Evolutionary conservation across 768 basidiomycete genomes (phyloP), one percentile per base, ranked within the genome.

Genomic region (Thelephora ganbajun): DNA sequence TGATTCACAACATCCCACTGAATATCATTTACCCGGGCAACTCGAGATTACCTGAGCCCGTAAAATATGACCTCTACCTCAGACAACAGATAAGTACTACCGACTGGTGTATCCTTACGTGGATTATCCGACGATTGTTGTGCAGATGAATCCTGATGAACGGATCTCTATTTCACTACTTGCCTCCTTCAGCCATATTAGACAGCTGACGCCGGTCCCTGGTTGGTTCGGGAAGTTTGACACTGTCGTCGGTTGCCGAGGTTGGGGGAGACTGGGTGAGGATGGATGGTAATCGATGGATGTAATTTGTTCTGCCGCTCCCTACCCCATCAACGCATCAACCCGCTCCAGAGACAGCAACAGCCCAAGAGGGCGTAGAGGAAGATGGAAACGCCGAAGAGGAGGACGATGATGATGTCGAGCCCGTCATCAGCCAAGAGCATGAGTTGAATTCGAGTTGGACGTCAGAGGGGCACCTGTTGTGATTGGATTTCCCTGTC

Each of bases 31-130:
- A 22, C 72, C 93, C 39, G 81, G 77, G 1, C 85, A 94, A 62
- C 65, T 94, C 45, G 93, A 94, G 63, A 90, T 62, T 97, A 94
- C 66, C 70, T 97, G 54, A 88, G 89, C 55, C 70, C 82, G 48
- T 81, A 96, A 60, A 96, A 94, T 59, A 71, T 97, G 66, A 97
- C 61, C 72, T 84, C 53, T 94, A 74, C 65, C 68, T 97, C 33
- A 73, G 89, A 46, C 73, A 80, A 64, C 70, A 77, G 66, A 89
- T 87, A 56, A 58, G 80, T 69, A 30, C 43, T 50, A n/a, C 53
- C 26, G 26, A 30, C 36, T 13, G 41, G 36, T 16, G 22, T 43
- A 41, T 9, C 18, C 18, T 41, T 9, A n/a, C 39, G 22, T 22
- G 22, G 39, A 14, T 5, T 14, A 7, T 14, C 22, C 14, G 22